These are phyloP conservation scores for Candida methanosorbosa DNA, from an alignment of 805 yeast species.

Conservation along the genomic window DNA sequence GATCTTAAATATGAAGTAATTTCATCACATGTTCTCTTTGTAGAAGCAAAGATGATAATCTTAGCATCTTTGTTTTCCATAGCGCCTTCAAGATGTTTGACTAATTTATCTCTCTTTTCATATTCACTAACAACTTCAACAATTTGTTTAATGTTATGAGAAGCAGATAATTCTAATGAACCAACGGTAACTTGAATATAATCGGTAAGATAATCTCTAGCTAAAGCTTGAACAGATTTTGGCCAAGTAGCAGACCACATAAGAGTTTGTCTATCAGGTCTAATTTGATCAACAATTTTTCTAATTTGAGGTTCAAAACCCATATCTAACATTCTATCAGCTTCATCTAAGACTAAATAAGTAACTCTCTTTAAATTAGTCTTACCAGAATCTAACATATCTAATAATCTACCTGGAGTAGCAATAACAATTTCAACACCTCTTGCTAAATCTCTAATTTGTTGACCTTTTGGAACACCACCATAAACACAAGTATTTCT, in stretches of 20 bases:
- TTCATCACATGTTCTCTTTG: slow-evolving; percentile 97
- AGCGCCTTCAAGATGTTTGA: slow-evolving; percentile 76
- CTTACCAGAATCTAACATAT: slow-evolving; percentile 91
- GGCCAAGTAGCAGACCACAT: slow-evolving; percentile 99
- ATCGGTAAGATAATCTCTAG: slow-evolving; percentile 84
- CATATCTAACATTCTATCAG: slow-evolving; percentile 99
- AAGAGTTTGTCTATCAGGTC: slow-evolving; percentile 98
- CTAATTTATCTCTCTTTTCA: slow-evolving; percentile 88
- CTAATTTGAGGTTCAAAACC: slow-evolving; percentile 99
- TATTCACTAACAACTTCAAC: slow-evolving; percentile 87
- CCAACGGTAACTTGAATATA: slow-evolving; percentile 97
- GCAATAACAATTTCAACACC: slow-evolving; percentile 97
- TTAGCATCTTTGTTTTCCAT: slow-evolving; percentile 66
- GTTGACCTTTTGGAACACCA: slow-evolving; percentile 98
- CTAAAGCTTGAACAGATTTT: slow-evolving; percentile 89
- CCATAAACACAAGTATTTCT: slow-evolving; percentile 98
- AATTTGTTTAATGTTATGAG: slow-evolving; percentile 89
- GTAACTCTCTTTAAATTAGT: slow-evolving; percentile 95
- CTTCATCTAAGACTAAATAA: slow-evolving; percentile 95
- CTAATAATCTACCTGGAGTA: slow-evolving; percentile 98
- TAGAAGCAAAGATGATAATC: slow-evolving; percentile 86
- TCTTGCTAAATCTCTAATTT: slow-evolving; percentile 89
- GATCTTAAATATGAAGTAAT: slow-evolving; percentile 84
- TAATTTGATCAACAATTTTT: slow-evolving; percentile 90
- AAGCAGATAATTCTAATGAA: slow-evolving; percentile 91